Evolutionary conservation across 1,284 basidiomycete genomes (phyloP), one percentile per base, ranked within the genome.

Genomic region (Salmacisia buchloeana): DNA sequence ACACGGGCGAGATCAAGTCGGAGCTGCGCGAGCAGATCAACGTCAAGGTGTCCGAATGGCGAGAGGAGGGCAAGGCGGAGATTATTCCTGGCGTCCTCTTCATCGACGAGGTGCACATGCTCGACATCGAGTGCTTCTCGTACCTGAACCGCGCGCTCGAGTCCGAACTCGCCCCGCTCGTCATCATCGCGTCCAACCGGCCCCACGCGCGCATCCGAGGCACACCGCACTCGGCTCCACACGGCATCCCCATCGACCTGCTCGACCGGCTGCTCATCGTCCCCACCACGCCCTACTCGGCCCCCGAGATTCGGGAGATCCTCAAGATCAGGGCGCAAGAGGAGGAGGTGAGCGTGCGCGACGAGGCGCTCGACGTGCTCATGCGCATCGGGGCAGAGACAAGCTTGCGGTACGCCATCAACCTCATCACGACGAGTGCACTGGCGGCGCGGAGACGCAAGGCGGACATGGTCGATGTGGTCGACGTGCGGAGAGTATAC

Each of bases 61-160:
- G 92, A 66, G 96, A 98, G 83, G 94, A 97, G 82, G 94, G 94
- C 67, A 98, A 98, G 81, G 94, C 94, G 3, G 92, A 94, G 80
- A 94, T 98, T 65, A 90, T 97, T 2, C 94, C 94, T 45, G 94
- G 94, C 54, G 77, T 69, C 4, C 61, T 80, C 62, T 90, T 86
- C 52, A 69, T 79, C 59, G 77, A 79, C 61, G 77, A 79, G 46
- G 66, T 73, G 41, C 96, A 98, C 84, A 98, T 98, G 94, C 88
- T 98, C 69, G 94, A 98, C 81, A 96, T 98, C 69, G 94, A 98
- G 81, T 98, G 94, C 80, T 97, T 97, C 84, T 96, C 93, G 7
- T 98, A 94, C 85, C 84, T 98, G 67, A 98, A 98, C 81, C 87
- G 94, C 46, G 94, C 94, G 4, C 84, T 98, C 56, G 94, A 98